phyloP scores from a whole-genome alignment of 2,329 filamentous ascomycete genomes.

The Colletotrichum paranaense region DNA sequence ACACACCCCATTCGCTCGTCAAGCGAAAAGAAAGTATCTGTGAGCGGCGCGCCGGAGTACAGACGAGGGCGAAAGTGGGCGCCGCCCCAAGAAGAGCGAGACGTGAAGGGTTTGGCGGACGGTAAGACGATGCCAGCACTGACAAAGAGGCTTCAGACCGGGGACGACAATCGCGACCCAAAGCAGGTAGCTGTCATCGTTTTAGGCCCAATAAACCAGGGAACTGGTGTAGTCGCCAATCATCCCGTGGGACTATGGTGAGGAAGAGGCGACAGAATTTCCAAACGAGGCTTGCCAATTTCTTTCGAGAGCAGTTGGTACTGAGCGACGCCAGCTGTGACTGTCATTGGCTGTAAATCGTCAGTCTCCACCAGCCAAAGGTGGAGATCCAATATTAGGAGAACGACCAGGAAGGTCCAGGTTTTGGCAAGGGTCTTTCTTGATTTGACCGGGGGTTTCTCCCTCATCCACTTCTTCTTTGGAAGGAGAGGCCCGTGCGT shows the following conservation, averaged over 20 bases:
- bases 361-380: background rate
- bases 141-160: background rate
- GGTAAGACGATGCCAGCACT: background rate
- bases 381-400: constrained; percentile 15
- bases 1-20: background rate
- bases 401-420: background rate
- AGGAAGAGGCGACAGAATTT: constrained; percentile 10
- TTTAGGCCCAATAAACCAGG: background rate
- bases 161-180: constrained; percentile 5
- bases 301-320: constrained; percentile 19
- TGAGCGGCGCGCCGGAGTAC: background rate
- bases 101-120: background rate
- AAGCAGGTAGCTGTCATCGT: constrained; percentile 7
- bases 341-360: constrained; percentile 15
- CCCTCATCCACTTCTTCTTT: background rate
- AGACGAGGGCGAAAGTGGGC: background rate
- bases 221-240: background rate
- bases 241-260: background rate
- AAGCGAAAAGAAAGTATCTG: background rate
- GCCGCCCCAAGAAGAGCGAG: background rate
- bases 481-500: constrained; percentile 9
- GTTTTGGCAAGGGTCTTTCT: background rate
- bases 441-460: background rate
- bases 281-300: constrained; percentile 28
- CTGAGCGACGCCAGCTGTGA: constrained; percentile 8